Evolutionary conservation across 306 rosid species (phyloP), one percentile per base, ranked within the genome.

Genomic region (Chamaecrista fasciculata): DNA sequence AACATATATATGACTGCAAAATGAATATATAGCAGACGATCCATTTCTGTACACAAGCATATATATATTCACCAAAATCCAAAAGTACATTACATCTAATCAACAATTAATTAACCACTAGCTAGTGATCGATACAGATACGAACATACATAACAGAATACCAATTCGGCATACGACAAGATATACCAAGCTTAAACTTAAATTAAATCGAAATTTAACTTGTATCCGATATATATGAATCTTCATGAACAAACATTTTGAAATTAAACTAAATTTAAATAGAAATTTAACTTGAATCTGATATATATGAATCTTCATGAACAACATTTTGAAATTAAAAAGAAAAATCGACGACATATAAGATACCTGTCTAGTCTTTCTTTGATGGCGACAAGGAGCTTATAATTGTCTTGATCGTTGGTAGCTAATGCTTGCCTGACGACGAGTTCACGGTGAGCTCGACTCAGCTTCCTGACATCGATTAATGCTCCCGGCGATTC

Each of bases 391-490:
- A 85, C 72, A 61, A 91, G 94, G 25, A 91, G 85, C 31, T 62
- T 78, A 67, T 48, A 78, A 76, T 91, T 91, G 64, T 91, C 94
- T 75, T 91, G 97, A 33, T 89, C 97, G 36, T 69, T 73, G 5
- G 97, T 89, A 1, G 90, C 94, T 67, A 91, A 74, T 0, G 96
- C 96, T 7, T 89, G 76, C 43, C 62, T 77, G 10, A 91, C 96
- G 5, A 89, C 69, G 34, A 74, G 85, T 76, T 91, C 87, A 3
- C 97, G 94, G 25, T 78, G 69, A 7, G 1, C 9, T 25, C 83
- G 78, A 60, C 63, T 74, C 59, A 91, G 82, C 51, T 85, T 91
- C 62, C 88, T 51, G 0, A 91, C 97, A 69, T 91, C 91, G 12
- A 60, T 5, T 10, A 60, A 2, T 18, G 1, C n/a, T 59, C 16